phyloP scores from a whole-genome alignment of 495 filamentous ascomycete genomes.

The Aspergillus diversus region DNA sequence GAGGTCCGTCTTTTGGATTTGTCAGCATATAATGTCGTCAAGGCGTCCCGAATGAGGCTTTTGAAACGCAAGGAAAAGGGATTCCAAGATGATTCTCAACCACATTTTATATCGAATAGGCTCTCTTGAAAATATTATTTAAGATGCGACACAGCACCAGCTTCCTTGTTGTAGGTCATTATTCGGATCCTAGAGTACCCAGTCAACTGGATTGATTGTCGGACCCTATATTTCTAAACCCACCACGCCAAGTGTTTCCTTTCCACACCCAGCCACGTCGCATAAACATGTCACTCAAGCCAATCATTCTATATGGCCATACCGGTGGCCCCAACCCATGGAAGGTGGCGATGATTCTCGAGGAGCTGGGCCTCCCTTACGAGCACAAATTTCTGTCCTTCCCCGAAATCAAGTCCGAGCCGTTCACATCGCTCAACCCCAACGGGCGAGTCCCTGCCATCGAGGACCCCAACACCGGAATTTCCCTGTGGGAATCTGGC shows the following conservation, averaged over 20 bases:
- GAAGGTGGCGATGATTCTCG: conserved; percentile 66
- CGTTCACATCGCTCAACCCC: conserved; percentile 64
- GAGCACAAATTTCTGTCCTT: conserved; percentile 45
- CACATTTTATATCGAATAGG: too few relatives aligned
- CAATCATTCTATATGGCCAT: conserved; percentile 48
- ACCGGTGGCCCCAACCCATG: conserved; percentile 60
- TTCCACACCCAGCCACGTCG: neutral
- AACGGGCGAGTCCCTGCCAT: conserved; percentile 70
- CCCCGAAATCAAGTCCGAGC: conserved; percentile 58
- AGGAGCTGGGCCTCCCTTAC: conserved; percentile 65
- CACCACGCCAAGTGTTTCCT: neutral
- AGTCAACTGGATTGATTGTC: neutral
- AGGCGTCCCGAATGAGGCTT: too few relatives aligned
- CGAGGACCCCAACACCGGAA: conserved; percentile 67
- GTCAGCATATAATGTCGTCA: too few relatives aligned
- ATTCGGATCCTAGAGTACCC: neutral
- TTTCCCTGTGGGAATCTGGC: conserved; percentile 73
- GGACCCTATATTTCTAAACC: too few relatives aligned
- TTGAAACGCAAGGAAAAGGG: too few relatives aligned
- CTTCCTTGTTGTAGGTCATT: neutral
- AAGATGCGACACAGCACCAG: too few relatives aligned
- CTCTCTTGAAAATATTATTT: too few relatives aligned
- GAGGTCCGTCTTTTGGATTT: too few relatives aligned
- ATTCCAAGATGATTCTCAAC: too few relatives aligned
- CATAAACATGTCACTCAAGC: conserved; percentile 45